A percentile compares a stretch with the other conserved stretches of the same genome.
These are phyloP conservation scores for Vitis cinerea DNA, from an alignment of 164 flowering plant genomes.

Conservation along the genomic window DNA sequence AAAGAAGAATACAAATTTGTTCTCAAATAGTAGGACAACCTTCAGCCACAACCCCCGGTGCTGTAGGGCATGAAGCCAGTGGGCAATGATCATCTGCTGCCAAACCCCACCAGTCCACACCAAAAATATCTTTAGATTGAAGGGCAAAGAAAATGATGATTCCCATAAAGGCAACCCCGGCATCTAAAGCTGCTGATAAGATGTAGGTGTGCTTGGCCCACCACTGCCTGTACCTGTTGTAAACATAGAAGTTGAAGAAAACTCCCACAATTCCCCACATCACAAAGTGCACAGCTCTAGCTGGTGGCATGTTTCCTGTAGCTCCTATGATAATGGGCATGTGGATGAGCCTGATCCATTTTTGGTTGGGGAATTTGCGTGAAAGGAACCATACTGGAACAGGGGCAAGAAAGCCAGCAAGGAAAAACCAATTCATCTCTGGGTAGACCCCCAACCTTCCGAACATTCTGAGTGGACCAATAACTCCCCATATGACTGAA, in stretches of 20 bases:
- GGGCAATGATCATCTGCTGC: constrained; percentile 49
- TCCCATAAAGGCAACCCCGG: constrained; percentile 69
- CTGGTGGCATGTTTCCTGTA: constrained; percentile 44
- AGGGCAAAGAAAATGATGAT: constrained; percentile 42
- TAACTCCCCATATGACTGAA: constrained; percentile 69
- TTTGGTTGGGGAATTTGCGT: constrained; percentile 38
- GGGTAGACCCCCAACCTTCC: constrained; percentile 37
- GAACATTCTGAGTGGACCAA: constrained; percentile 60
- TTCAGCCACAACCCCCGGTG: constrained; percentile 47
- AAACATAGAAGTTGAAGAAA: constrained; percentile 54
- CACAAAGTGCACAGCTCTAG: constrained; percentile 48
- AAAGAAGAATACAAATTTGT: too few relatives aligned
- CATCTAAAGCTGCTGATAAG: constrained; percentile 63
- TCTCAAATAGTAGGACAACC: constrained; percentile 49
- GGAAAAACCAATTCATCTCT: constrained; percentile 52
- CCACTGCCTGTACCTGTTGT: constrained; percentile 54
- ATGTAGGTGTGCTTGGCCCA: constrained; percentile 78
- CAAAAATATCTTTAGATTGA: constrained; percentile 30
- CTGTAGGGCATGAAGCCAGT: constrained; percentile 66
- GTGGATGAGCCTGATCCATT: constrained; percentile 58
- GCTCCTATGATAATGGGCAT: constrained; percentile 58
- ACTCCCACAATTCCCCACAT: constrained; percentile 56
- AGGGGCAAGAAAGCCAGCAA: constrained; percentile 44
- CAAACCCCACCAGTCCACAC: constrained; percentile 73
- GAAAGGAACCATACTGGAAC: constrained; percentile 41